Evolutionary conservation across 1,284 basidiomycete genomes (phyloP).

Genomic region (Tylopilus sp.): DNA sequence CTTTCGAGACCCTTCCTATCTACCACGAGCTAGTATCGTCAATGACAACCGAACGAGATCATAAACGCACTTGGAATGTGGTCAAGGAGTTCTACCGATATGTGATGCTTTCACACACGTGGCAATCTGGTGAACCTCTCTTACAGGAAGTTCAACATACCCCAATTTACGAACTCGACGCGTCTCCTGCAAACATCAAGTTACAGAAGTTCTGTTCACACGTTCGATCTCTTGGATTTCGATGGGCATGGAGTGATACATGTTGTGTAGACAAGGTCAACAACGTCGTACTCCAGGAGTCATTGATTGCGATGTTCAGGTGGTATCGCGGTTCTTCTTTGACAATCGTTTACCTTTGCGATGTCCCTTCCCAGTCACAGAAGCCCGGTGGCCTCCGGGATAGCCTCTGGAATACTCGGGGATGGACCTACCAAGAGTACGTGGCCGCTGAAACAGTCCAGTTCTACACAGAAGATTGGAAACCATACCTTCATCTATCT

Average conservation of each 20-base stretch:
- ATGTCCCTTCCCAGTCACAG: not conserved
- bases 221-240: not conserved
- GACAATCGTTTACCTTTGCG: not conserved
- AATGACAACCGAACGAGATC: not conserved
- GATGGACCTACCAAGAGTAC: conserved; percentile 1
- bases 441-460: not conserved
- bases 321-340: not conserved
- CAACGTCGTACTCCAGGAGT: not conserved
- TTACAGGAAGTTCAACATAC: not conserved
- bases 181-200: not conserved
- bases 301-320: not conserved
- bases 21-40: not conserved
- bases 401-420: not conserved
- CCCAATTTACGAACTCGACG: not conserved
- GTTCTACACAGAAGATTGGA: not conserved
- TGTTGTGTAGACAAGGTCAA: not conserved
- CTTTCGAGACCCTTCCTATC: not conserved
- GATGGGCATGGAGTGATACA: not conserved
- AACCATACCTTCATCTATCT: not conserved
- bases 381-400: not conserved
- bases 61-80: not conserved
- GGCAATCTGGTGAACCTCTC: not conserved
- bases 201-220: not conserved
- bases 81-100: not conserved
- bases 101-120: not conserved